Conservation (phyloP, 352 stramenopile genomes). For the Discostella stelligera region DNA sequence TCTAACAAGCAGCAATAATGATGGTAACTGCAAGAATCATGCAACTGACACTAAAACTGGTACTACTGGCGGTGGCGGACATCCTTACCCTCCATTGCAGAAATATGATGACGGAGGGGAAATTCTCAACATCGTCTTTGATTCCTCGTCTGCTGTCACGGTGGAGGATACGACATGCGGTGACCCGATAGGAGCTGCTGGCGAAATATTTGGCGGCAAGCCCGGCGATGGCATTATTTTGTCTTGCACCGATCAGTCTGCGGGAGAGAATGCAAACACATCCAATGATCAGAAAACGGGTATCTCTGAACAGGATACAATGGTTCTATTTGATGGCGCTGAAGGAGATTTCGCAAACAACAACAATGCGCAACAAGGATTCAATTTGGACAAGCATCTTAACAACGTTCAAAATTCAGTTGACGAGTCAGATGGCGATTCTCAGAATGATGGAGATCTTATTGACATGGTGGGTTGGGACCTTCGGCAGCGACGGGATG, state of each 20-base stretch:
- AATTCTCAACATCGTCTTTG: background rate
- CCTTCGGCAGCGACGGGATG: slow-evolving; percentile 5
- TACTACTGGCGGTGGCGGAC: background rate
- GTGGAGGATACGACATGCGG: background rate
- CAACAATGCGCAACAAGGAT: background rate
- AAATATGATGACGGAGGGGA: background rate
- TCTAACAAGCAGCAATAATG: background rate
- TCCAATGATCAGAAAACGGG: background rate
- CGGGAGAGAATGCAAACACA: background rate
- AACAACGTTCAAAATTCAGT: slow-evolving; percentile 2
- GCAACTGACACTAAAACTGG: background rate
- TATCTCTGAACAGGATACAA: background rate
- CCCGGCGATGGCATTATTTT: slow-evolving; percentile 1
- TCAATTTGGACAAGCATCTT: background rate
- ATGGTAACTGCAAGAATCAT: background rate
- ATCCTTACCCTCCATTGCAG: background rate
- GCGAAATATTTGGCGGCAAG: background rate
- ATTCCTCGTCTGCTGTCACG: too few relatives aligned
- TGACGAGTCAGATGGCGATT: slow-evolving; percentile 19
- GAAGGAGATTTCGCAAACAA: background rate
- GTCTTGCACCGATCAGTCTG: background rate
- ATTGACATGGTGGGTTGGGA: slow-evolving; percentile 44
- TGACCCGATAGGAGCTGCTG: too few relatives aligned
- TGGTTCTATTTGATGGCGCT: background rate
- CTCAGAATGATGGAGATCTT: slow-evolving; percentile 15